Evolutionary conservation across 352 stramenopile species (phyloP).

Genomic region (Phytophthora hibernalis): DNA sequence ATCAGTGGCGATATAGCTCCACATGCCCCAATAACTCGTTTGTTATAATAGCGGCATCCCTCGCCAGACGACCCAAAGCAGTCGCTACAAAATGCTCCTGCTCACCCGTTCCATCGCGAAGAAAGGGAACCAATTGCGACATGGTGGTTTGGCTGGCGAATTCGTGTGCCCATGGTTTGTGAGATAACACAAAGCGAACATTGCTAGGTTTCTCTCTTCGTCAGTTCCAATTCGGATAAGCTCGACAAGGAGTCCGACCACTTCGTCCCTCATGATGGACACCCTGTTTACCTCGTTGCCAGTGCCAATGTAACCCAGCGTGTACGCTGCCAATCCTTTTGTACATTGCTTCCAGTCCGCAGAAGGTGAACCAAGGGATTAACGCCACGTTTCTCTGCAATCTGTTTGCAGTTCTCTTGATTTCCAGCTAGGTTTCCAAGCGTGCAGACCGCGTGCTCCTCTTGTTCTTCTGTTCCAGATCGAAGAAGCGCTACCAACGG

Average conservation of each 20-base stretch:
- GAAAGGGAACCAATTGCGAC: conserved; percentile 7
- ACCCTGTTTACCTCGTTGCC: background rate
- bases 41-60: background rate
- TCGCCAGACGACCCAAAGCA: background rate
- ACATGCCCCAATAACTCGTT: conserved; percentile 3
- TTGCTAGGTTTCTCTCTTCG: background rate
- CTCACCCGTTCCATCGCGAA: background rate
- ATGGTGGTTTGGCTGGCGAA: background rate
- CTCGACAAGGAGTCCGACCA: background rate
- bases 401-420: background rate
- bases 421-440: background rate
- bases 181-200: conserved; percentile 5
- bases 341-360: background rate
- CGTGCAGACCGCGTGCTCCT: background rate
- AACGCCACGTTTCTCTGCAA: background rate
- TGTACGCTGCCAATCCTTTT: background rate
- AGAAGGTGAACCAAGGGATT: background rate
- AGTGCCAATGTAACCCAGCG: background rate
- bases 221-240: background rate
- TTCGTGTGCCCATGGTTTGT: background rate
- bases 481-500: background rate
- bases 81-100: conserved; percentile 11
- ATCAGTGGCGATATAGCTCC: conserved; percentile 8
- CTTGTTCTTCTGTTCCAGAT: background rate
- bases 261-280: background rate